Evolutionary conservation across 805 yeast species (phyloP).

Genomic region (Komagataella mondaviorum): DNA sequence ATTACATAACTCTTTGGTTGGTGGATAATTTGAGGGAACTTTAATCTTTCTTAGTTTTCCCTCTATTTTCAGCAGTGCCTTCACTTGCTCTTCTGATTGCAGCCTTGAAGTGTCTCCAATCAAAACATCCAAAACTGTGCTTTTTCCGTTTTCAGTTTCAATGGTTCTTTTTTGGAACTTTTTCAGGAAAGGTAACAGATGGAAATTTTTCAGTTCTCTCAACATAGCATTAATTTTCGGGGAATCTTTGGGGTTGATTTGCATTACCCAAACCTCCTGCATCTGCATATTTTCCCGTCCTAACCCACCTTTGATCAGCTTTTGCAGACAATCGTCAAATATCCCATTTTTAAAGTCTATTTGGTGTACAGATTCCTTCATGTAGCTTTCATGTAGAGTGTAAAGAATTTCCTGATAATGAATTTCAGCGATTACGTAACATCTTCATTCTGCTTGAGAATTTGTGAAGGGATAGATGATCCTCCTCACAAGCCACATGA

Average conservation of each 20-base stretch:
- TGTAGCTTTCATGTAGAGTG: not conserved
- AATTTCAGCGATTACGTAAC: not conserved
- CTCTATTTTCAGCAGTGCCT: not conserved
- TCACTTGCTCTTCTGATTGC: not conserved
- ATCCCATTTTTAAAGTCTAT: conserved; percentile 30
- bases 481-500: not conserved
- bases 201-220: not conserved
- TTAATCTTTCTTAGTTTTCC: conserved; percentile 4
- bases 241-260: not conserved
- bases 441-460: not conserved
- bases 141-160: not conserved
- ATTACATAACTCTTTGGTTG: conserved; percentile 48
- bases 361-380: conserved; percentile 3
- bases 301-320: conserved; percentile 11
- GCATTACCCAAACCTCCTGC: not conserved
- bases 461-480: not conserved
- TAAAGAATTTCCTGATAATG: not conserved
- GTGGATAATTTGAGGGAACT: conserved; percentile 56
- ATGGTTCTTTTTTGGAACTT: not conserved
- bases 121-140: not conserved
- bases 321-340: conserved; percentile 24
- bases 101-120: not conserved
- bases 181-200: not conserved
- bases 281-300: not conserved
- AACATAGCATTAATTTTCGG: not conserved